Percentiles rank a stretch among this genome's conserved stretches.
phyloP scores from a whole-genome alignment of 192 early-diverging fungal genomes.

The Dispira simplex region DNA sequence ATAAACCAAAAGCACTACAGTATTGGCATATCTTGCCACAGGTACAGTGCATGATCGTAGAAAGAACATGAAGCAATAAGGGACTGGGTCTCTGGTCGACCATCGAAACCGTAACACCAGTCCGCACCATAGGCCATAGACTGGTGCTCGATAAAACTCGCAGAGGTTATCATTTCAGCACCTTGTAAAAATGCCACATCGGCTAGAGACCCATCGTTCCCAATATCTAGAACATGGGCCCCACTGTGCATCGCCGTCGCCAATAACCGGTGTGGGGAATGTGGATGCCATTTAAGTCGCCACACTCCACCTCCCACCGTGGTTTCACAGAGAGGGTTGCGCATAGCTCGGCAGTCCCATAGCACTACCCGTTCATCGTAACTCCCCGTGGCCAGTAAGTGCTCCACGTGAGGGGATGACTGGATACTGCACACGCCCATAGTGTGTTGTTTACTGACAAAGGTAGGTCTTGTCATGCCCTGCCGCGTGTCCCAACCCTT shows the following conservation, averaged over 20 bases:
- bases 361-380: constrained; percentile 82
- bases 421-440: constrained; percentile 89
- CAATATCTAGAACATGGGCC: constrained; percentile 57
- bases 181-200: constrained; percentile 13
- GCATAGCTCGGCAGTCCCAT: constrained; percentile 84
- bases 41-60: constrained; percentile 57
- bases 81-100: constrained; percentile 12
- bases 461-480: constrained; percentile 22
- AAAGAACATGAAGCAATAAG: constrained; percentile 63
- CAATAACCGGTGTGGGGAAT: constrained; percentile 34
- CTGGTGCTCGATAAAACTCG: constrained; percentile 50
- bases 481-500: constrained; percentile 78
- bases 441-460: constrained; percentile 55
- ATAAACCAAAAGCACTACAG: no score
- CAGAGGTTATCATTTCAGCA: background rate
- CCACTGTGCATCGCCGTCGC: constrained; percentile 89
- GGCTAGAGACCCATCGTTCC: constrained; percentile 15
- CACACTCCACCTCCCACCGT: constrained; percentile 82
- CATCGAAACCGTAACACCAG: constrained; percentile 38
- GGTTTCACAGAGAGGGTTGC: constrained; percentile 45
- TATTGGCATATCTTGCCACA: constrained; percentile 31
- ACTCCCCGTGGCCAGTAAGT: constrained; percentile 76
- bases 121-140: constrained; percentile 67
- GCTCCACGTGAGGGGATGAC: constrained; percentile 56
- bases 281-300: constrained; percentile 91